phyloP scores from a whole-genome alignment of 805 yeast species.

The Maudiozyma pseudohumilis region DNA sequence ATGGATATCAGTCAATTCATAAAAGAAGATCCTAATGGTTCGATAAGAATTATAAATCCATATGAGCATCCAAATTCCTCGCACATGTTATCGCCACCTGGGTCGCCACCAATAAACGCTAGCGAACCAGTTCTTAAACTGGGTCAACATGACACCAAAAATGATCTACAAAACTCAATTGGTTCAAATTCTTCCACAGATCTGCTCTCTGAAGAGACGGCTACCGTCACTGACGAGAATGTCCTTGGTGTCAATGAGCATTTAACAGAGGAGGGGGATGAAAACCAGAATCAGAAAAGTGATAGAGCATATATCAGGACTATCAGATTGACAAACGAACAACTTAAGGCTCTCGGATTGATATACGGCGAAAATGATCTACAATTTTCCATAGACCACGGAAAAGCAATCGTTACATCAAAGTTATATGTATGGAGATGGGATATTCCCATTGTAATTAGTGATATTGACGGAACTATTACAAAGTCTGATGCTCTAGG shows the following conservation, averaged over 20 bases:
- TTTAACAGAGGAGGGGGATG: not conserved
- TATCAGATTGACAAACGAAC: slow-evolving; percentile 82
- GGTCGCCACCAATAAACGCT: slow-evolving; percentile 14
- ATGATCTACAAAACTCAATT: not conserved
- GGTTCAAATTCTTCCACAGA: slow-evolving; percentile 2
- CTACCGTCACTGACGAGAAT: not conserved
- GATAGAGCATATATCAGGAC: slow-evolving; percentile 60
- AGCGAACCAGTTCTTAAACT: slow-evolving; percentile 11
- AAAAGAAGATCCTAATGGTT: slow-evolving; percentile 56
- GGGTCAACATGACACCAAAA: not conserved
- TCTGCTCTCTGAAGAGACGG: not conserved
- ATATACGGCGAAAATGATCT: slow-evolving; percentile 72
- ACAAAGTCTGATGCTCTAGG: slow-evolving; percentile 97
- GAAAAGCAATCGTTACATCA: slow-evolving; percentile 66
- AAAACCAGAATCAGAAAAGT: not conserved
- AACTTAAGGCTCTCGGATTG: slow-evolving; percentile 61
- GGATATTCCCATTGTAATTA: slow-evolving; percentile 81
- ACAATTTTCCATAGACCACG: slow-evolving; percentile 70
- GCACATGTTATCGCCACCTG: slow-evolving; percentile 12
- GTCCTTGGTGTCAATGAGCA: not conserved
- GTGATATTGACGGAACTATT: slow-evolving; percentile 96
- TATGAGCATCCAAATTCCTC: slow-evolving; percentile 12
- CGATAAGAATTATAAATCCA: slow-evolving; percentile 44
- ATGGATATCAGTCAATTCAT: slow-evolving; percentile 38
- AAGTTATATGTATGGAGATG: slow-evolving; percentile 77